Evolutionary conservation across 2,329 filamentous ascomycete species (phyloP).

Genomic region (Fusarium torreyae): DNA sequence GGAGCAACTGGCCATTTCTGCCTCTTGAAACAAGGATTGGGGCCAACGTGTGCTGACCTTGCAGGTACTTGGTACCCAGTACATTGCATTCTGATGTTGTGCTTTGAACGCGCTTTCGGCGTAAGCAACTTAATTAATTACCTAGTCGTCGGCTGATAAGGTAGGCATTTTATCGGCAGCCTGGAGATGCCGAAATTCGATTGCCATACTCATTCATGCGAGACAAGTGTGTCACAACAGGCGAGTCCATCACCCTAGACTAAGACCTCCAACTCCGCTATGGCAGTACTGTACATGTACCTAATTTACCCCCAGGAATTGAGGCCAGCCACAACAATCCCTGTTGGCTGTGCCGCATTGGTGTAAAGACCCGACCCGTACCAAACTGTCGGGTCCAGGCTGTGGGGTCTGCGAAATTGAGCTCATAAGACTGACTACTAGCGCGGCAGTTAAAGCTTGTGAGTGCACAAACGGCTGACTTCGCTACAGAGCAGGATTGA

Average conservation of each 20-base stretch:
- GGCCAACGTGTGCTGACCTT: not conserved
- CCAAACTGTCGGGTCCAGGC: slow-evolving; percentile 49
- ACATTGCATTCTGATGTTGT: not conserved
- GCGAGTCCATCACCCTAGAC: slow-evolving; percentile 17
- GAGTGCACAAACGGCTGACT: not conserved
- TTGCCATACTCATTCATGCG: slow-evolving; percentile 34
- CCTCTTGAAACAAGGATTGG: slow-evolving; percentile 6
- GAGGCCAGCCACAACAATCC: slow-evolving; percentile 46
- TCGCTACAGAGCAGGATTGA: not conserved
- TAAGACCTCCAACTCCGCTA: slow-evolving; percentile 19
- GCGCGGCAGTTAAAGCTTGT: slow-evolving; percentile 40
- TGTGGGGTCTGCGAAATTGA: slow-evolving; percentile 47
- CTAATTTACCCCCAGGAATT: slow-evolving; percentile 40
- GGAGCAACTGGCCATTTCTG: slow-evolving; percentile 5
- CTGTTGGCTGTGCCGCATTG: slow-evolving; percentile 45
- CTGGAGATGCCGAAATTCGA: slow-evolving; percentile 30
- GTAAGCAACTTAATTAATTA: not conserved
- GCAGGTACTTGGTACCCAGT: not conserved
- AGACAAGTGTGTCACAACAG: slow-evolving; percentile 14
- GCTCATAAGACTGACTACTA: slow-evolving; percentile 41
- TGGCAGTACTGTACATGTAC: slow-evolving; percentile 22
- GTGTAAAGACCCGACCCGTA: slow-evolving; percentile 42
- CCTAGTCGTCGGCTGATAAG: not conserved
- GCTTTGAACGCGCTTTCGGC: not conserved
- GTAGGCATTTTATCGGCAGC: not conserved